Base-by-base conservation (phyloP, 228 moss, liverwort and hornwort species). In the Sphagnum fallax region DNA sequence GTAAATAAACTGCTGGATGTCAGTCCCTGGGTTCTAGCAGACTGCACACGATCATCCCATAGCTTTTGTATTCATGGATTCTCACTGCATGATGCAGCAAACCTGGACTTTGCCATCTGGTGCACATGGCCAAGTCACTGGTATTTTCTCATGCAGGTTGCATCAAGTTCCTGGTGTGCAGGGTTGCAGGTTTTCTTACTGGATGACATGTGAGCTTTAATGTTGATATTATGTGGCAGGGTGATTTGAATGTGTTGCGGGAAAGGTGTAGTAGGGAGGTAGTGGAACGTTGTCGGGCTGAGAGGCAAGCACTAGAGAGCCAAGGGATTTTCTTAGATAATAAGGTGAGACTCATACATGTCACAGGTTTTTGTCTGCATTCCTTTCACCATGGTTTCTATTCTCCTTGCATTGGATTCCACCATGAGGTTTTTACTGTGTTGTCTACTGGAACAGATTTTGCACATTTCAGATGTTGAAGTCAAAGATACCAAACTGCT, bases 401-500 rank as follows among this genome's bases (percentile, higher is more conserved):
- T 8, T 63, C 63, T 63, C 6, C 47, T 63, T 63, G 63, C 15
- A 15, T 47, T 47, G 16, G 60, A 60, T 16, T 16, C 9, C 63
- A 63, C 8, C 63, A 63, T 55, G 55, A 8, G 55, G 55, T 12
- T 55, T 55, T 12, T 55, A 12, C 9, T 55, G 55, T 12, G 8
- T 12, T 55, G 8, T 55, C 12, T 8, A 4, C 12, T 55, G 8
- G 8, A 12, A 8, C 93, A 98, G 94, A 94, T 98, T 75, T 78
- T 98, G 60, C 98, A 98, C 66, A 83, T 98, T 57, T 98, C 94
- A 69, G 98, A 98, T 74, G 74, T 93, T 69, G 91, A 97, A 70
- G 88, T 97, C 61, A 97, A 88, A 74, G 97, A 97, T 77, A 98
- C 98, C 9, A 98, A 94, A 76, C 77, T 98, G 63, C 82, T 98